These are phyloP conservation scores for Phytophthora cactorum DNA, from an alignment of 352 stramenopile species.

Conservation along the genomic window DNA sequence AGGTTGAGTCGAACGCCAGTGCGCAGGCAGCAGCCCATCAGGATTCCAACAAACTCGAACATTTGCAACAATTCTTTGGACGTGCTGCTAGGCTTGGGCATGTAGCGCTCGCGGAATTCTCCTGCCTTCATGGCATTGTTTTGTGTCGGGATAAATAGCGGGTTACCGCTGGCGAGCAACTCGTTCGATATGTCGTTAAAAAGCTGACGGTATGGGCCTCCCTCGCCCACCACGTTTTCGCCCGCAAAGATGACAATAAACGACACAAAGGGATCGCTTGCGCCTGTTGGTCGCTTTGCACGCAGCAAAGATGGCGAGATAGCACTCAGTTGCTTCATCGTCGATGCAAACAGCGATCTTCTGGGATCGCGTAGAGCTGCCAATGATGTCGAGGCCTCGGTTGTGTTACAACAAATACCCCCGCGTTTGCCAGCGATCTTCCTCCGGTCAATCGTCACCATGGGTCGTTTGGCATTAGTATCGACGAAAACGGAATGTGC, in stretches of 20 bases:
- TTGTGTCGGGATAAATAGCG: conserved; percentile 74
- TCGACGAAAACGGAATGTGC: conserved; percentile 52
- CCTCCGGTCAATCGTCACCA: conserved; percentile 73
- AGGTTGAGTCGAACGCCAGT: conserved; percentile 80
- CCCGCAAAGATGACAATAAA: conserved; percentile 82
- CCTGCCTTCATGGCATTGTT: conserved; percentile 78
- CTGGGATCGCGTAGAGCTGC: conserved; percentile 51
- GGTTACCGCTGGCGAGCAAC: conserved; percentile 52
- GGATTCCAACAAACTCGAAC: conserved; percentile 78
- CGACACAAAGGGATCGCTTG: conserved; percentile 81
- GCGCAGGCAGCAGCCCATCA: conserved; percentile 84
- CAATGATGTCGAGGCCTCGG: conserved; percentile 17
- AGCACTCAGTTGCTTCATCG: conserved; percentile 57
- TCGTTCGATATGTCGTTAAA: conserved; percentile 83
- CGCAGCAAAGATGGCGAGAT: conserved; percentile 59
- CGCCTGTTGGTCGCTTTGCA: conserved; percentile 74
- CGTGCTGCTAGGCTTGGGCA: conserved; percentile 64
- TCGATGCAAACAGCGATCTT: conserved; percentile 72
- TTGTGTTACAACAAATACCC: conserved; percentile 4
- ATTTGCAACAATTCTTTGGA: conserved; percentile 66
- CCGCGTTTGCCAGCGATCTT: conserved; percentile 51
- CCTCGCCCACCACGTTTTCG: conserved; percentile 84
- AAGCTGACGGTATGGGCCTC: conserved; percentile 78
- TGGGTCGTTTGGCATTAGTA: conserved; percentile 58
- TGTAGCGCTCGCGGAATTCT: conserved; percentile 71